Evolutionary conservation across 83 land plant genomes (phyloP).

Genomic region (Larix sibirica): DNA sequence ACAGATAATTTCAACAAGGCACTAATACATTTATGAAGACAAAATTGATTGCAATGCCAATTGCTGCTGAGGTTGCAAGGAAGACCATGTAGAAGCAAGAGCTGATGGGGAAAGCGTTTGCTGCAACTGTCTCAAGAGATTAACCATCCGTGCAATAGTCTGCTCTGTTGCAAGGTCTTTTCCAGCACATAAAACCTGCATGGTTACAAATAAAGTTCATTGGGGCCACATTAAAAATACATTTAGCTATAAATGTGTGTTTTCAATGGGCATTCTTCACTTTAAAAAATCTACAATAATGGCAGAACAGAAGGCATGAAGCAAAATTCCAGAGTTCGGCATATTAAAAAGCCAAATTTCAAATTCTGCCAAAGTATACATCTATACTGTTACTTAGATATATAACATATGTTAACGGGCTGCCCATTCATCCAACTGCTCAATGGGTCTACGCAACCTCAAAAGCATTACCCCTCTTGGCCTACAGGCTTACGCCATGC

Average conservation of each 20-base stretch:
- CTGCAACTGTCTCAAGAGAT: conserved; percentile 79
- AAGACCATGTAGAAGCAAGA: conserved; percentile 85
- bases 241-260: background rate
- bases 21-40: conserved; percentile 37
- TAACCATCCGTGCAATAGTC: conserved; percentile 76
- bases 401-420: no score
- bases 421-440: no score
- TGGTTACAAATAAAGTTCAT: background rate
- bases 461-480: no score
- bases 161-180: conserved; percentile 85
- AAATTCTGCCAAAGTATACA: no score
- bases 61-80: conserved; percentile 94
- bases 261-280: background rate
- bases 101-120: conserved; percentile 82
- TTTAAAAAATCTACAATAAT: background rate
- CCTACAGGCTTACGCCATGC: no score
- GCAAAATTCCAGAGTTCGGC: background rate
- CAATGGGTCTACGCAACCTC: no score
- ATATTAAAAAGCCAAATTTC: no score
- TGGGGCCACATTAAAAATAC: background rate
- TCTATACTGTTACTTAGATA: no score
- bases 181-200: conserved; percentile 76
- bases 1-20: background rate
- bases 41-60: conserved; percentile 79
- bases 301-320: background rate